Base-by-base conservation (phyloP, 116 monocot species). In the Papilionanthe hybrid region DNA sequence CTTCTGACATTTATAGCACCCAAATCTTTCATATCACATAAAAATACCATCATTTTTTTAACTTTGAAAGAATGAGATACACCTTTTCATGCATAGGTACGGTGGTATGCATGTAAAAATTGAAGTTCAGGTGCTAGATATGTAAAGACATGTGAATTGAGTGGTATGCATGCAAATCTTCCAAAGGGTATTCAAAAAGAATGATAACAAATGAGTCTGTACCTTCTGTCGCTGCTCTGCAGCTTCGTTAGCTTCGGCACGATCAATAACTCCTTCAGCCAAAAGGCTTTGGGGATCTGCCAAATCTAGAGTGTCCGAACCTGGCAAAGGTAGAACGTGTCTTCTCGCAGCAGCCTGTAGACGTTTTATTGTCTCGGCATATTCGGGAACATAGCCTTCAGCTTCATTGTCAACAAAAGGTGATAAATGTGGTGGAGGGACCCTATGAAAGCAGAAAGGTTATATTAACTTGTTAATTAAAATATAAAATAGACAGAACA, bases 401-500 rank as follows among this genome's bases (percentile, higher is more conserved):
- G 87, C 90, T 48, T 95, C 95, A 72, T 99, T 87, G 82, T 99
- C 95, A 20, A 99, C 90, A 89, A 99, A 99, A 66, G 99, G 99
- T 22, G 95, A 99, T 76, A 95, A 79, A 87, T 99, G 99, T 48
- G 99, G 93, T 56, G 99, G 99, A 69, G 90, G 95, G 43, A 89
- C 88, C 79, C 95, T 98, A 87, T 47, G 41, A 75, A 4, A 65
- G 23, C n/a, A 75, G 20, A 11, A 1, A 69, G 69, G 17, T 32
- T 4, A 69, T 29, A 41, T 69, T 37, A 32, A 37, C 28, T 67
- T 28, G 23, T 13, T 37, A 69, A 69, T 37, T 1, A 69, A 30
- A 69, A 30, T 0, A 32, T 37, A 32, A 37, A 13, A 69, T 37
- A 15, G 15, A 69, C 69, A 32, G 4, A 69, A 69, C 10, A 65